Percentiles rank a stretch among this genome's conserved stretches.
Evolutionary conservation across 495 filamentous ascomycete genomes (phyloP).

Genomic region (Aspergillus saccharolyticus): DNA sequence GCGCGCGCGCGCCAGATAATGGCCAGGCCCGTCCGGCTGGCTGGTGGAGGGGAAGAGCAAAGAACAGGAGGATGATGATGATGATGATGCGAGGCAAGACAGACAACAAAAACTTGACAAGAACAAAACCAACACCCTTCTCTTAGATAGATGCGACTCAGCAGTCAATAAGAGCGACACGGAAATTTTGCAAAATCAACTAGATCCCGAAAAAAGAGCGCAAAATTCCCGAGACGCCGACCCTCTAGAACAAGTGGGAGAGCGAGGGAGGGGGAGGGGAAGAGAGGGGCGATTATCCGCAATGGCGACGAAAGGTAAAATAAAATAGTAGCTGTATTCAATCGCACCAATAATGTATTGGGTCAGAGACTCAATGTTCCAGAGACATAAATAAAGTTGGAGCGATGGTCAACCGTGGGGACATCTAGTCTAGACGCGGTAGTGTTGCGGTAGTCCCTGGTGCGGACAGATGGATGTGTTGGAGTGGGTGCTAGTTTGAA

Average conservation of each 20-base stretch:
- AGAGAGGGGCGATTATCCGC: constrained; percentile 4
- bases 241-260: not conserved
- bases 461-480: constrained; percentile 8
- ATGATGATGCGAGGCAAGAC: not conserved
- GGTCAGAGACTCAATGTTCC: constrained; percentile 4
- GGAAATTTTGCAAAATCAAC: not conserved
- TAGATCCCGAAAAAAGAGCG: not conserved
- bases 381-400: constrained; percentile 13
- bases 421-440: constrained; percentile 11
- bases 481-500: constrained; percentile 12
- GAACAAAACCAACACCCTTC: constrained; percentile 3
- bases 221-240: not conserved
- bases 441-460: constrained; percentile 5
- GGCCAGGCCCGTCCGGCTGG: not conserved
- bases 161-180: not conserved
- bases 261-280: not conserved
- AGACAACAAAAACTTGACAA: constrained; percentile 8
- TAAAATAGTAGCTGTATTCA: constrained; percentile 5
- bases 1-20: not conserved
- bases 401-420: constrained; percentile 12
- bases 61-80: not conserved
- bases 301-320: constrained; percentile 13
- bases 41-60: not conserved
- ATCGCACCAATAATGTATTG: constrained; percentile 5
- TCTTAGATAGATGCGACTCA: not conserved